Conservation (phyloP, 2,329 filamentous ascomycete species). For the Talaromyces sp. region DNA sequence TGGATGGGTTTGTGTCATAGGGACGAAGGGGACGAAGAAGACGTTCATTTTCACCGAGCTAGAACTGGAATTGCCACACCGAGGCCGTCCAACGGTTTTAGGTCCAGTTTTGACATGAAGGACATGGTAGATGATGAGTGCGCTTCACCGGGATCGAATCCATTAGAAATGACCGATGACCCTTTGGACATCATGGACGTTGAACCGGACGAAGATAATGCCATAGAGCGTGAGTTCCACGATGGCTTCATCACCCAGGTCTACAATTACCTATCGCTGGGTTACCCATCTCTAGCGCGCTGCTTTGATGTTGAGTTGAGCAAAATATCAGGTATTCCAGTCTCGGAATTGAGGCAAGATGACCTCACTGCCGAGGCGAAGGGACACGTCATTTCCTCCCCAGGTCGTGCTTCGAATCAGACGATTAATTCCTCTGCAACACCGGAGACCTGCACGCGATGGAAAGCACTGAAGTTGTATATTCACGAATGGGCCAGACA, state of each 20-base stretch:
- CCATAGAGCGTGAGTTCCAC: conserved; percentile 65
- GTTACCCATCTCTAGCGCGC: conserved; percentile 81
- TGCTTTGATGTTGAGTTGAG: conserved; percentile 81
- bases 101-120: conserved; percentile 13
- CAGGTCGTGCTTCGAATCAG: conserved; percentile 27
- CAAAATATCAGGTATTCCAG: conserved; percentile 69
- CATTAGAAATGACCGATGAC: conserved; percentile 13
- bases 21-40: conserved; percentile 19
- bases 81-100: conserved; percentile 22
- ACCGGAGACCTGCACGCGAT: conserved; percentile 62
- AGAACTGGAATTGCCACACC: conserved; percentile 29
- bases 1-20: conserved; percentile 43
- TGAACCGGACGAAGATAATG: conserved; percentile 39
- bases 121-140: conserved; percentile 22
- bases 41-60: conserved; percentile 14
- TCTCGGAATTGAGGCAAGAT: conserved; percentile 67
- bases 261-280: conserved; percentile 92
- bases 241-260: conserved; percentile 90
- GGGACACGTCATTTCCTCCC: conserved; percentile 64
- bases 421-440: conserved; percentile 49
- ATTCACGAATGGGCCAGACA: conserved; percentile 87
- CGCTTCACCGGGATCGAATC: not conserved
- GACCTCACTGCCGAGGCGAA: conserved; percentile 64
- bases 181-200: conserved; percentile 23
- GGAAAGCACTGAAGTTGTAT: conserved; percentile 79